phyloP scores from a whole-genome alignment of 805 yeast species.

The Suhomyces canberraensis region DNA sequence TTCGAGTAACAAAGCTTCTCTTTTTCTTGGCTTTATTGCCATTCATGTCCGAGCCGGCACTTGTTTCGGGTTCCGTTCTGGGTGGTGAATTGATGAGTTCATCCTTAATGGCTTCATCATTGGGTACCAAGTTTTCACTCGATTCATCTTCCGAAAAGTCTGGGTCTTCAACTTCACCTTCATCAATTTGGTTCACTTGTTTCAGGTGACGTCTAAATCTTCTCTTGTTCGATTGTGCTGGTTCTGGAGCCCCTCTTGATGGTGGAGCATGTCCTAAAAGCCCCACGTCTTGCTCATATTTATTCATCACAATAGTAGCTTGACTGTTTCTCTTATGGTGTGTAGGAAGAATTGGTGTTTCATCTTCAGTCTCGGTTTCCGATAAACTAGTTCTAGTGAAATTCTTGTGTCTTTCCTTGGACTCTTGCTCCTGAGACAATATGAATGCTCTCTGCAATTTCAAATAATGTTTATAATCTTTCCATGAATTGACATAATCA shows the following conservation, averaged over 20 bases:
- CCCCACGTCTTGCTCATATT: slow-evolving; percentile 31
- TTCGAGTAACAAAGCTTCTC: slow-evolving; percentile 35
- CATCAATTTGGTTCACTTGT: slow-evolving; percentile 2
- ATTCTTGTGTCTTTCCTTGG: slow-evolving; percentile 23
- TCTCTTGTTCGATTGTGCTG: not conserved
- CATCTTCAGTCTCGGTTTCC: slow-evolving; percentile 6
- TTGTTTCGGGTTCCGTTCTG: not conserved
- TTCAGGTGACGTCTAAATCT: slow-evolving; percentile 8
- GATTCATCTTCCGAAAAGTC: not conserved
- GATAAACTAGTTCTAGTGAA: slow-evolving; percentile 12
- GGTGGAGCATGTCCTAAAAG: slow-evolving; percentile 36
- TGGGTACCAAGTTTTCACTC: too few relatives aligned
- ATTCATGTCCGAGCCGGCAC: not conserved
- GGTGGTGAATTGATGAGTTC: not conserved
- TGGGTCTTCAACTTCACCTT: slow-evolving; percentile 1
- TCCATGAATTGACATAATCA: slow-evolving; percentile 85
- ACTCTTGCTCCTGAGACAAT: slow-evolving; percentile 35
- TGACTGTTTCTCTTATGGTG: slow-evolving; percentile 12
- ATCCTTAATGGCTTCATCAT: not conserved
- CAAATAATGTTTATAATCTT: slow-evolving; percentile 73
- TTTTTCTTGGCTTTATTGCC: slow-evolving; percentile 17
- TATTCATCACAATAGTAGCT: slow-evolving; percentile 26
- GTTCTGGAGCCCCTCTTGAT: not conserved
- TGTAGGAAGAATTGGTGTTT: not conserved
- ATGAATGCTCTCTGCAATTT: slow-evolving; percentile 58